Evolutionary conservation across 1,284 basidiomycete genomes (phyloP).

Genomic region (Trichosporon faecale): DNA sequence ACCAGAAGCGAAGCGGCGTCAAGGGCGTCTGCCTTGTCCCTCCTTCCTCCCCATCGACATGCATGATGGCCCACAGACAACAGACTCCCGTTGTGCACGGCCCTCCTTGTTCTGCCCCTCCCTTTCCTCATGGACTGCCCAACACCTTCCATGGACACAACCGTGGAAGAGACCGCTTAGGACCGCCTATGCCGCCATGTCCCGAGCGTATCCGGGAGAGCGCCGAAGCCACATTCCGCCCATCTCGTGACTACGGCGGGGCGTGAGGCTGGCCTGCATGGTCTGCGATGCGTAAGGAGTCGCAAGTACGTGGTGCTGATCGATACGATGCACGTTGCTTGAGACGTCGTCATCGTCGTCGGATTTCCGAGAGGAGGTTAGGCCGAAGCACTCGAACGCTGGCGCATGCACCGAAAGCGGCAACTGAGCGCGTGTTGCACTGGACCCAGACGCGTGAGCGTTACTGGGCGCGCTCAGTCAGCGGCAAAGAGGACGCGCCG

Average conservation of each 20-base stretch:
- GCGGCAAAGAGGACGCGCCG: background rate
- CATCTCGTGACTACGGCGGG: background rate
- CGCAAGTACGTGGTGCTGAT: background rate
- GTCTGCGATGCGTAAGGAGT: background rate
- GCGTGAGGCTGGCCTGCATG: too few relatives aligned
- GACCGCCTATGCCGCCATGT: background rate
- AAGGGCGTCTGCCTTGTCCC: background rate
- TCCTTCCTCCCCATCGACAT: background rate
- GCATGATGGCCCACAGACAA: background rate
- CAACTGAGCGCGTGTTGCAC: background rate
- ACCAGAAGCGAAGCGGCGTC: background rate
- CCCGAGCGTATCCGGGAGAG: background rate
- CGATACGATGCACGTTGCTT: background rate
- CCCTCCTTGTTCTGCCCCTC: background rate
- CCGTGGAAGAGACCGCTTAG: background rate
- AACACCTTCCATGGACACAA: background rate
- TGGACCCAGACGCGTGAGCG: background rate
- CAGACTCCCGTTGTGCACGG: background rate
- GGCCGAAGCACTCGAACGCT: background rate
- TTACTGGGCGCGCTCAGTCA: background rate
- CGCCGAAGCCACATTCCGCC: background rate
- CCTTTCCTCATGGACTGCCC: background rate
- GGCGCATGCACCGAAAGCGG: background rate
- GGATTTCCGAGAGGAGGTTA: background rate
- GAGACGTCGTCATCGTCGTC: background rate